Conservation (phyloP, 306 rosid genomes). For the Vicia sativa region DNA sequence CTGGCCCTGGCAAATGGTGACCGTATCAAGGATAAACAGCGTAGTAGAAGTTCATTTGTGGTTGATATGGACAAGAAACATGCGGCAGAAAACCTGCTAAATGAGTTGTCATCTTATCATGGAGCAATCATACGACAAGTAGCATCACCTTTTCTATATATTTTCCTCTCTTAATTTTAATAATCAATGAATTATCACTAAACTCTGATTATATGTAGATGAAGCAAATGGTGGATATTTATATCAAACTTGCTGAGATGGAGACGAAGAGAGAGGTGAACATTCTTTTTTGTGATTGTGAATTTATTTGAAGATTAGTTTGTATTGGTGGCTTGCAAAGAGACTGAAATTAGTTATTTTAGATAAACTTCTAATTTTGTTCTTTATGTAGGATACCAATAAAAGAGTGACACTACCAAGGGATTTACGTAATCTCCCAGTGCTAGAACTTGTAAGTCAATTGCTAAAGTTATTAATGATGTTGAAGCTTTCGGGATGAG, state of each 20-base stretch:
- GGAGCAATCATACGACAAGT: constrained; percentile 75
- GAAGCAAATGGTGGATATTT: constrained; percentile 95
- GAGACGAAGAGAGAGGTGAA: constrained; percentile 86
- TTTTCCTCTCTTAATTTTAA: constrained; percentile 18
- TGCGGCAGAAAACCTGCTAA: constrained; percentile 84
- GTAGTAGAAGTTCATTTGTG: constrained; percentile 85
- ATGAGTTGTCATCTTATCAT: constrained; percentile 75
- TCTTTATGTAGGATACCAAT: constrained; percentile 78
- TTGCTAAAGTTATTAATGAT: constrained; percentile 34
- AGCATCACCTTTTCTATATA: constrained; percentile 19
- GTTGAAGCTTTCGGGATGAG: constrained; percentile 30
- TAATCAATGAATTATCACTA: constrained; percentile 15
- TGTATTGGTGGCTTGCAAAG: constrained; percentile 14
- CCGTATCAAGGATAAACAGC: constrained; percentile 90
- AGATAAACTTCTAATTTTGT: constrained; percentile 36
- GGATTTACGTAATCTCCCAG: constrained; percentile 77
- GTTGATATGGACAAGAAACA: constrained; percentile 91
- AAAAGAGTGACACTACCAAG: constrained; percentile 75
- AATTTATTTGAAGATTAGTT: constrained; percentile 20
- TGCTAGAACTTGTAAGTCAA: constrained; percentile 78
- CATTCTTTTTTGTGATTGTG: constrained; percentile 32
- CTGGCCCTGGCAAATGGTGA: constrained; percentile 87
- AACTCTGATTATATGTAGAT: constrained; percentile 51
- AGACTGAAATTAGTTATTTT: constrained; percentile 11
- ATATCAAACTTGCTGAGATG: constrained; percentile 93